A percentile compares a stretch with the other conserved stretches of the same genome.
Evolutionary conservation across 1,284 basidiomycete genomes (phyloP).

Genomic region (Amylostereum areolatum): DNA sequence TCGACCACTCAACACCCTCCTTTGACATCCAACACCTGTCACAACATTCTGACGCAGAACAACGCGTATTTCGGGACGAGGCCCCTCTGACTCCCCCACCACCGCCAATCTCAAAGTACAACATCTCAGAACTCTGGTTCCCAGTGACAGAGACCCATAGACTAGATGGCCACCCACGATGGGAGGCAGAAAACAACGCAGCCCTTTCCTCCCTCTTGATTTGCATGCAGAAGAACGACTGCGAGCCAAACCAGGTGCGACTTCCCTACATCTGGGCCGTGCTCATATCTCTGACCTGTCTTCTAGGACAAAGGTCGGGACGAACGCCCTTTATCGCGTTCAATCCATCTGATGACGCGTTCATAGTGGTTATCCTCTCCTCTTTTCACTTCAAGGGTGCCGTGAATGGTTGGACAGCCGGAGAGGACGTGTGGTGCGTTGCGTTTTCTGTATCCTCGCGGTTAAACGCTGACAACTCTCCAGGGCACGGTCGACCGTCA

Average conservation of each 20-base stretch:
- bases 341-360: background rate
- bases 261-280: too few species aligned
- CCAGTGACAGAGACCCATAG: too few species aligned
- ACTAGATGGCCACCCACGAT: background rate
- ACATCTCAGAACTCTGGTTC: too few species aligned
- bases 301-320: background rate
- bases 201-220: background rate
- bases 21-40: too few species aligned
- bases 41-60: too few species aligned
- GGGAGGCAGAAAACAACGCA: background rate
- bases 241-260: background rate
- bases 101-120: too few species aligned
- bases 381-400: background rate
- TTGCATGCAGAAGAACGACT: background rate
- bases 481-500: background rate
- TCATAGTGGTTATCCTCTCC: background rate
- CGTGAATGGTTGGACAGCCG: background rate
- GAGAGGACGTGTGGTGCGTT: conserved; percentile 1
- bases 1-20: too few species aligned
- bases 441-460: background rate
- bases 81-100: too few species aligned
- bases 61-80: too few species aligned
- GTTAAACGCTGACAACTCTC: background rate
- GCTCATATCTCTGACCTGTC: background rate
- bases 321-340: background rate